Evolutionary conservation across 129 eudicot genomes (phyloP).

Genomic region (Cynara cardunculus): DNA sequence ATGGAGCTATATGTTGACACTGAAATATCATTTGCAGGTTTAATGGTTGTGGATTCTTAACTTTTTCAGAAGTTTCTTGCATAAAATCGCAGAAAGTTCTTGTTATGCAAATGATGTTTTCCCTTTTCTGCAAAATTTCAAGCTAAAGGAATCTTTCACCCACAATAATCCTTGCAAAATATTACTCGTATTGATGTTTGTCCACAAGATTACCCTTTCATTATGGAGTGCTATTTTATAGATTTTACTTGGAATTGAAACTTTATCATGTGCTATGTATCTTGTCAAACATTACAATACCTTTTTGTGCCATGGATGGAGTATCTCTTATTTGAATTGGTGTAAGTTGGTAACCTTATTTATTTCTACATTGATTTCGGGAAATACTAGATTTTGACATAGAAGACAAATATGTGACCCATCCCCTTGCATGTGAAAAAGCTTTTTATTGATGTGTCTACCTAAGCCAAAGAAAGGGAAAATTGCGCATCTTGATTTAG

Average conservation of each 20-base stretch:
- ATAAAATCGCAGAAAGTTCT: not conserved
- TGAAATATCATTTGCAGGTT: not conserved
- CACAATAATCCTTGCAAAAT: not conserved
- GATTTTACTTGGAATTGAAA: not conserved
- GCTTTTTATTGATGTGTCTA: not conserved
- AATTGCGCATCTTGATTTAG: not conserved
- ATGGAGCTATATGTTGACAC: not conserved
- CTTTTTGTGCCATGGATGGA: not conserved
- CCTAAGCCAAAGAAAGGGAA: not conserved
- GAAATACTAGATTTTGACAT: not conserved
- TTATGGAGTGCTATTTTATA: not conserved
- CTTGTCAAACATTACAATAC: not conserved
- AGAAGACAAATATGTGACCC: not conserved
- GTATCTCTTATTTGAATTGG: not conserved
- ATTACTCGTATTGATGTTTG: not conserved
- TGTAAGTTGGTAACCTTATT: not conserved
- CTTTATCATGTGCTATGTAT: not conserved
- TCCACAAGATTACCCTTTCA: not conserved
- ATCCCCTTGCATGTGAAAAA: not conserved
- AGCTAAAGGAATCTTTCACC: not conserved
- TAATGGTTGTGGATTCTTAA: not conserved
- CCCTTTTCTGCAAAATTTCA: not conserved
- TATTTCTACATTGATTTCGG: not conserved
- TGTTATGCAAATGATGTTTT: not conserved
- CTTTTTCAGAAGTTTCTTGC: not conserved